Base-by-base conservation (phyloP, 192 early-diverging fungal genomes). In the Coemansia sp. region DNA sequence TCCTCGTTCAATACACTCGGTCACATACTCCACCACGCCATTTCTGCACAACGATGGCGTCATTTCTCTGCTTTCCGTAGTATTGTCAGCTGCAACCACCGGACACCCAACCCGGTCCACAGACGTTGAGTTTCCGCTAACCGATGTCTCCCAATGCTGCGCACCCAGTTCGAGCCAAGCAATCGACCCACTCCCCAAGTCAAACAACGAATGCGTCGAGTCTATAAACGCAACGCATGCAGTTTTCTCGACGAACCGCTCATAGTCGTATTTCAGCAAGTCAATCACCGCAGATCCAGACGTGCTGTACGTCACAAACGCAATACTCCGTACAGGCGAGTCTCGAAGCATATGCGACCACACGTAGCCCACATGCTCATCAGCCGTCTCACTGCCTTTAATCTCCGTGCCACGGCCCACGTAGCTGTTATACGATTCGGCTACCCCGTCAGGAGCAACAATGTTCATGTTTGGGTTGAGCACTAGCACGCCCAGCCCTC, bases 381-480 rank as follows among this genome's bases (percentile, higher is more conserved):
- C 65, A 5, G 77, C 60, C 11, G 77, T 80, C 64, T 74, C 77
- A 37, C 68, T 74, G n/a, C 68, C 71, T 12, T 37, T 10, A 19
- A 80, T 71, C 43, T 45, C 47, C 2, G 61, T 61, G 8, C 49
- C 41, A 16, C 54, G 55, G 0, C 77, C 71, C 6, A 27, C 6
- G n/a, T 59, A 80, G 27, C 61, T 74, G 25, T 68, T 71, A 54
- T 68, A 65, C 9, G 77, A 71, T 48, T 80, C 77, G 4, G 68
- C n/a, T 7, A 41, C 6, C 3, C 77, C 77, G 37, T 80, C 72
- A 0, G 72, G 55, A 10, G 72, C 72, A 22, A 71, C 57, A 53
- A 80, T 68, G 27, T 80, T 80, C 31, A 74, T 72, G 54, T 80
- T 74, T 1, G 77, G 77, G 48, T 80, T 80, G 21, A 80, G 65